Base-by-base conservation (phyloP, 495 filamentous ascomycete species). In the Trichoderma asperelloides region DNA sequence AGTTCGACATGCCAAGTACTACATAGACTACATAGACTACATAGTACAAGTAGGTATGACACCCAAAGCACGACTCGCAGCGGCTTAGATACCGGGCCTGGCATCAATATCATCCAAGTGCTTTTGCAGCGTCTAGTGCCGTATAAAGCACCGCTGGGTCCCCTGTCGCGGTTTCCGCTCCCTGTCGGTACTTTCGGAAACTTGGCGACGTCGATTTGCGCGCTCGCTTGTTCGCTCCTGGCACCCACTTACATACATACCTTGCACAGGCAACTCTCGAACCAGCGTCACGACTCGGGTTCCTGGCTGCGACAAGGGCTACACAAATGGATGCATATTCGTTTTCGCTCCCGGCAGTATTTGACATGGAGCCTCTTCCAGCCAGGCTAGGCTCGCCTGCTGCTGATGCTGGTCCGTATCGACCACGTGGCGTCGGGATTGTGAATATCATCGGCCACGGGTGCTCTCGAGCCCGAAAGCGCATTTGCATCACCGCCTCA, bases 151-250 rank as follows among this genome's bases (percentile, higher is more conserved):
- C 4, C 3, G 41, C 41, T 12, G 18, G 41, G 13, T 45, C 18
- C 41, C 41, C 41, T 45, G 41, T 12, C 4, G 18, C 41, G 25
- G 21, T 55, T 55, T 21, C 49, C 49, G 49, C n/a, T 21, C 49
- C 49, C 49, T 55, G 49, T 55, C 49, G 55, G 55, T 60, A 60
- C 55, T 25, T 55, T 60, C 55, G 55, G 23, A 60, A 28, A 60
- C 55, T 30, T 55, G 49, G 55, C 55, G 25, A 60, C 55, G 55
- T 33, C 23, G 55, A 60, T 60, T 60, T 60, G 55, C 55, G 55
- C 25, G 55, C 55, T 60, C 55, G 55, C 55, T 60, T 60, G 25
- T 12, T 30, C 2, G 5, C 55, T 0, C 15, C 43, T n/a, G 13
- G 43, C 43, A 47, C 43, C 43, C 43, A 47, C 43, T 47, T 47